phyloP scores from a whole-genome alignment of 2,329 filamentous ascomycete genomes.

The Neurospora sp. region DNA sequence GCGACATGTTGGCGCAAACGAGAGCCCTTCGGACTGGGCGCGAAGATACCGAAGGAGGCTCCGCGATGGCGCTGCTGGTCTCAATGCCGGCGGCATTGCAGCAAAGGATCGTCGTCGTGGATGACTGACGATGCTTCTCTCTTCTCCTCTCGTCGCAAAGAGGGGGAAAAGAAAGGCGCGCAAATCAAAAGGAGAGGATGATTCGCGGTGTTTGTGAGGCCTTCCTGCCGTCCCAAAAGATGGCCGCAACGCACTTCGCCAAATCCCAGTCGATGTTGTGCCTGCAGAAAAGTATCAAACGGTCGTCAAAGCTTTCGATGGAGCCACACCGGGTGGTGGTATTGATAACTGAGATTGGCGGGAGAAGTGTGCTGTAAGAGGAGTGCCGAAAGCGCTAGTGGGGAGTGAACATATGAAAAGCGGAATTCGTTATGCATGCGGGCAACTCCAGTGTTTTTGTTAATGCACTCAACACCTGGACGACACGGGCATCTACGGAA shows the following conservation, averaged over 20 bases:
- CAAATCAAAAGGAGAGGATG: not conserved
- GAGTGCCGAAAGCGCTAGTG: rapidly evolving
- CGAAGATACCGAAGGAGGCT: slow-evolving; percentile 63
- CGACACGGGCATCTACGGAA: not conserved
- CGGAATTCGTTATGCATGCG: not conserved
- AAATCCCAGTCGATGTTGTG: not conserved
- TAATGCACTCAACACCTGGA: not conserved
- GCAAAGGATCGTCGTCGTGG: slow-evolving; percentile 1
- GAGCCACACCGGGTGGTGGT: not conserved
- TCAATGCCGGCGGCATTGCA: slow-evolving; percentile 36
- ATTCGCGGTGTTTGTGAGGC: not conserved
- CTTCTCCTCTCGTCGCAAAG: not conserved
- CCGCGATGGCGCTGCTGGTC: slow-evolving; percentile 39
- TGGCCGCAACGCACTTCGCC: not conserved
- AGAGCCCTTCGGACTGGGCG: slow-evolving; percentile 52
- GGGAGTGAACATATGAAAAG: not conserved
- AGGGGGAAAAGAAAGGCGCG: not conserved
- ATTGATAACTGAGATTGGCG: not conserved
- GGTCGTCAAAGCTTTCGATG: slow-evolving; percentile 5
- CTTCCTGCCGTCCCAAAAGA: not conserved
- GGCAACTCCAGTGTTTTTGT: not conserved
- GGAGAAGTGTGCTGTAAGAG: not conserved
- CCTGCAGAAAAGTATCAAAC: not conserved
- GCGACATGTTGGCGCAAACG: slow-evolving; percentile 10
- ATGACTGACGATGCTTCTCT: slow-evolving; percentile 2